A percentile compares a stretch with the other conserved stretches of the same genome.
Evolutionary conservation across 139 green algal genomes (phyloP).

Genomic region (Chlorella sp.): DNA sequence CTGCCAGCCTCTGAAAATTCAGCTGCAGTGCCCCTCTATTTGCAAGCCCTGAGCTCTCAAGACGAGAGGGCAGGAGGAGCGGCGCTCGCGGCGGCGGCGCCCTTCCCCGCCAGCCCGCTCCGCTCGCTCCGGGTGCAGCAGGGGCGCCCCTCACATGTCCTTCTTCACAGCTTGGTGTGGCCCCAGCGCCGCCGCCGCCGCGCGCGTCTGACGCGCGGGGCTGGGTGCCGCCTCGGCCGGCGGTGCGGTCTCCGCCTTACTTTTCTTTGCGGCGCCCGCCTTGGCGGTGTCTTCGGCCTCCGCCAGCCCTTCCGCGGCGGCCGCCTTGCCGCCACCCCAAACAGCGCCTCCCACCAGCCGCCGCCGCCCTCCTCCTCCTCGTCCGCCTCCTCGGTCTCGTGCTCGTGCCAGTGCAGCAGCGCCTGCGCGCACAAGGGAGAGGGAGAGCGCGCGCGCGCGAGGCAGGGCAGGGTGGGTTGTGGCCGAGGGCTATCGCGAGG

Average conservation of each 20-base stretch:
- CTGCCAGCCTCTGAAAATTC: not conserved
- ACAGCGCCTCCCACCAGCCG: not conserved
- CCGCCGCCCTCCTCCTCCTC: slow-evolving; percentile 1
- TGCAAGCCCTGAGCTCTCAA: not conserved
- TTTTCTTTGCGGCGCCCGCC: no score
- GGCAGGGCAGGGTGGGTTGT: no score
- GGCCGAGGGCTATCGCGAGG: no score
- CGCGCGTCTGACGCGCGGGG: no score
- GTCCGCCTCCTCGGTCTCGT: slow-evolving; percentile 9
- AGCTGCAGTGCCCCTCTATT: not conserved
- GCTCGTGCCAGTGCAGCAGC: slow-evolving; percentile 29
- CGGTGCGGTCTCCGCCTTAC: no score
- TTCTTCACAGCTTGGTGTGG: no score
- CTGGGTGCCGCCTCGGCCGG: no score
- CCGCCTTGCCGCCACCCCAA: not conserved
- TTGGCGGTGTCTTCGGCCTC: no score
- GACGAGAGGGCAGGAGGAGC: not conserved
- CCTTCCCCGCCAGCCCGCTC: not conserved
- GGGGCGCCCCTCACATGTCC: not conserved
- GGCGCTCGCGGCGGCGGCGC: not conserved
- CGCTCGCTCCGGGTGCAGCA: not conserved
- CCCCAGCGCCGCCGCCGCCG: no score
- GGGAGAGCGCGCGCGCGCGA: no score
- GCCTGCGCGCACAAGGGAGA: no score
- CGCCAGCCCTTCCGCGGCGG: not conserved